Evolutionary conservation across 1,284 basidiomycete species (phyloP), one percentile per base, ranked within the genome.

Genomic region (Athelia psychrophila): DNA sequence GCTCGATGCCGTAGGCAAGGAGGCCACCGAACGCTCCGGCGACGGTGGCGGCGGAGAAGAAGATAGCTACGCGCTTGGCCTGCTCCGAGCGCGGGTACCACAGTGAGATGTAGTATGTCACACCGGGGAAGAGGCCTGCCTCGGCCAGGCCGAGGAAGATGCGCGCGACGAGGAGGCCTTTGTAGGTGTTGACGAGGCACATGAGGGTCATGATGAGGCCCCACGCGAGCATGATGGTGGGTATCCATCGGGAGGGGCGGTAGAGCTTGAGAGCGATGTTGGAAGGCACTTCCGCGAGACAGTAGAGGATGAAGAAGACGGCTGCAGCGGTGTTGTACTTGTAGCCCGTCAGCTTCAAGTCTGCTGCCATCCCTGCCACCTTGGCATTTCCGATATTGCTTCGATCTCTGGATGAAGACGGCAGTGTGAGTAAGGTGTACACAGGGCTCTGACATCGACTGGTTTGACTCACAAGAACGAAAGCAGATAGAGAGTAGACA

Each of bases 401-500:
- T 22, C 38, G 38, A 22, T 42, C 38, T 16, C 38, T 42, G 9
- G 27, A n/a, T 42, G 38, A 6, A n/a, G 8, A n/a, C 38, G 38
- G 33, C 10, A 35, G n/a, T 35, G n/a, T n/a, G 33, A 12, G 56
- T 42, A 6, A 6, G 8, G n/a, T 18, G 20, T 42, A 42, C 85
- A 86, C 45, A 85, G 71, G 30, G 83, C 74, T 57, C 84, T 76
- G 13, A 79, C 76, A 54, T 84, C 84, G 36, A 81, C 63, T 6
- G 83, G 77, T 48, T 79, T 64, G 50, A 83, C 78, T 63, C 56
- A 81, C 79, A 80, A 58, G 60, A 80, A 81, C 2, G 74, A 80
- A 51, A 80, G 73, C 38, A 87, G 72, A 61, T 86, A 86, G n/a
- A 87, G 67, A 23, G 84, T 59, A 6, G 77, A 75, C 38, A 81